phyloP scores from a whole-genome alignment of 345 rosid species.

The Orychophragmus violaceus region DNA sequence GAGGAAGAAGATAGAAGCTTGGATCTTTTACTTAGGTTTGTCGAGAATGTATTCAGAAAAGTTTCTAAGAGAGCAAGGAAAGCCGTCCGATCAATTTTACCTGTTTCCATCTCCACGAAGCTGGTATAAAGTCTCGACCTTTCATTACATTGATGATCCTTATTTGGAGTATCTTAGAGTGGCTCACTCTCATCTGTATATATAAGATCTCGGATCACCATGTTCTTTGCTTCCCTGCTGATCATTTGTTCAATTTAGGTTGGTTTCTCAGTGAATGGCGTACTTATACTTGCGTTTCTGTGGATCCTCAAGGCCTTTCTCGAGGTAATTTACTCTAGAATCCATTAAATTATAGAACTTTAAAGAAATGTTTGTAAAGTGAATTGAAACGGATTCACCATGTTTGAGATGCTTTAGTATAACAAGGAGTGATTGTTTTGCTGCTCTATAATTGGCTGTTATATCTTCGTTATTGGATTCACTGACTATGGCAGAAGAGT shows the following conservation, averaged over 20 bases:
- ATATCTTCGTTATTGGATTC: not conserved
- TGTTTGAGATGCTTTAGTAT: not conserved
- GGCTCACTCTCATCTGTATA: not conserved
- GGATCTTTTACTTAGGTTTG: conserved; percentile 66
- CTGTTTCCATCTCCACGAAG: conserved; percentile 53
- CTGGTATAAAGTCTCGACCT: conserved; percentile 39
- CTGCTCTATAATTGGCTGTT: not conserved
- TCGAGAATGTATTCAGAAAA: conserved; percentile 65
- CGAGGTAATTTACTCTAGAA: conserved; percentile 44
- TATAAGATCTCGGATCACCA: not conserved
- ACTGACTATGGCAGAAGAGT: not conserved
- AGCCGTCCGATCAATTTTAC: conserved; percentile 83
- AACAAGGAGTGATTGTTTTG: not conserved
- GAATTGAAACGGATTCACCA: not conserved
- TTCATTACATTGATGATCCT: not conserved
- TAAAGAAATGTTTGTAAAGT: not conserved
- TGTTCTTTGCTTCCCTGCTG: not conserved
- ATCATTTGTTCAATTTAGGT: conserved; percentile 39
- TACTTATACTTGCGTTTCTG: conserved; percentile 67
- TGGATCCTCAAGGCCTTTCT: conserved; percentile 92
- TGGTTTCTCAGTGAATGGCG: conserved; percentile 81
- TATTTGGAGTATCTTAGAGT: not conserved
- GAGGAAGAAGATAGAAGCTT: conserved; percentile 83
- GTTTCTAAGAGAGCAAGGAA: conserved; percentile 67
- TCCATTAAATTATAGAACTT: not conserved